Base-by-base conservation (phyloP, 2,329 filamentous ascomycete genomes). In the Diaporthe citrichinensis region DNA sequence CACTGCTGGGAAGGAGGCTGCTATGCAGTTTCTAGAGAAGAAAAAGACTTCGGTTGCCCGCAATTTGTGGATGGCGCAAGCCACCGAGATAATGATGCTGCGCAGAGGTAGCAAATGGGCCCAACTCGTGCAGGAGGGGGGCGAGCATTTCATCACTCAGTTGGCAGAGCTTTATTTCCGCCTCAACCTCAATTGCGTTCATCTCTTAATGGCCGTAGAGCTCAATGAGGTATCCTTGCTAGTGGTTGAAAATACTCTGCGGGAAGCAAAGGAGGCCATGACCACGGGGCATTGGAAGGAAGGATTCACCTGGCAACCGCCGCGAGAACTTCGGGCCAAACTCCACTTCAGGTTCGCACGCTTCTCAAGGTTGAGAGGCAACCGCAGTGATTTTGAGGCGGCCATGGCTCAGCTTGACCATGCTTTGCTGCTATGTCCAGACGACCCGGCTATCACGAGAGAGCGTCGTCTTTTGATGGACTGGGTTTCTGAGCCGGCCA, bases 321-420 rank as follows among this genome's bases (percentile, higher is more conserved):
- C 61, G 17, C 7, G 5, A 4, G 28, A 34, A 17, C 41, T 23
- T 6, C 4, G 2, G 4, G 41, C 41, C 23, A 28, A 49, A 3
- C 10, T 31, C 8, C 17, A 46, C 20, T 31, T 65, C 17, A 34
- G 5, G 4, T 15, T 1, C 1, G 61, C 39, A 4, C 25, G 39
- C 14, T 23, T 49, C 15, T 17, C 14, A 3, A 49, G 25, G 9
- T 17, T 23, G 2, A 23, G 17, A 34, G 17, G 17, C 25, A 2
- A 31, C 8, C 8, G 0, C 25, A 0, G 0, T 0, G 2, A 46
- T 31, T 12, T 4, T 41, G 2, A 14, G 6, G 7, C 2, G 20
- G 41, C 39, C n/a, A 28, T 20, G 7, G 0, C 0, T 8, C 3
- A 12, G 1, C 15, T 62, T 17, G 25, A 46, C 2, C 3, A 31